A percentile compares a stretch with the other conserved stretches of the same genome.
Conservation (phyloP, 192 early-diverging fungal genomes). For the Coemansia sp. region DNA sequence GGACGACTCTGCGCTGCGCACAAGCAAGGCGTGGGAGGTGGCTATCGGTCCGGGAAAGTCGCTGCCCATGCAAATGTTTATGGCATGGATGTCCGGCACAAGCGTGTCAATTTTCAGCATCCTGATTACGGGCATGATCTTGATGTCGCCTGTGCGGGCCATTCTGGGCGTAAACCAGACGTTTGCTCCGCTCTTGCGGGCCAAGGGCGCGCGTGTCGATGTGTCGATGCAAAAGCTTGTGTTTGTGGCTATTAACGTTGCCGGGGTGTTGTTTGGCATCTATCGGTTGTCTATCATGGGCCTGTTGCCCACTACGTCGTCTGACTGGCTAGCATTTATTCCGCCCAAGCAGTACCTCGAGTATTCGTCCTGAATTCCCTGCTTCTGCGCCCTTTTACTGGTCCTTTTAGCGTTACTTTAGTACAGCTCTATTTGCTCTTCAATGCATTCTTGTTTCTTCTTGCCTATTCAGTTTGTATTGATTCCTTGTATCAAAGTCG, state of each 20-base stretch:
- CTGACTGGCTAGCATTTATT: constrained; percentile 96
- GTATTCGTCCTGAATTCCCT: constrained; percentile 26
- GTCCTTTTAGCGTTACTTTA: no score
- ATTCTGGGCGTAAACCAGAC: constrained; percentile 69
- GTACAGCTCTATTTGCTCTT: no score
- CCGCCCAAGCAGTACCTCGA: constrained; percentile 60
- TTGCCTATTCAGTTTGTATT: no score
- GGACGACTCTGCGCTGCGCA: constrained; percentile 36
- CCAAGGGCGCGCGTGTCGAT: constrained; percentile 43
- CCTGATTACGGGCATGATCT: constrained; percentile 93
- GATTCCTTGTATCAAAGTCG: no score
- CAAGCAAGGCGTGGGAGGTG: constrained; percentile 96
- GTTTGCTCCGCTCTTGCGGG: constrained; percentile 77
- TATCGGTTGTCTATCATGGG: constrained; percentile 95
- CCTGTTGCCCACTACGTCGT: constrained; percentile 84
- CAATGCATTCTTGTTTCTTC: no score
- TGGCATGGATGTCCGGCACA: constrained; percentile 99
- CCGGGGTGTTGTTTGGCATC: constrained; percentile 79
- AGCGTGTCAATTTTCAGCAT: constrained; percentile 94
- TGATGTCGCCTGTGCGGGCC: constrained; percentile 79
- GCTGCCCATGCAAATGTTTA: constrained; percentile 96
- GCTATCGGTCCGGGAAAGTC: constrained; percentile 86
- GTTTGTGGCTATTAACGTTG: constrained; percentile 80
- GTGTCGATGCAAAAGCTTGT: constrained; percentile 78
- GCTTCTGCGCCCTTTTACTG: neutral